Conservation (phyloP, 2,329 filamentous ascomycete species). For the Ophiocordyceps camponoti-leonardi region DNA sequence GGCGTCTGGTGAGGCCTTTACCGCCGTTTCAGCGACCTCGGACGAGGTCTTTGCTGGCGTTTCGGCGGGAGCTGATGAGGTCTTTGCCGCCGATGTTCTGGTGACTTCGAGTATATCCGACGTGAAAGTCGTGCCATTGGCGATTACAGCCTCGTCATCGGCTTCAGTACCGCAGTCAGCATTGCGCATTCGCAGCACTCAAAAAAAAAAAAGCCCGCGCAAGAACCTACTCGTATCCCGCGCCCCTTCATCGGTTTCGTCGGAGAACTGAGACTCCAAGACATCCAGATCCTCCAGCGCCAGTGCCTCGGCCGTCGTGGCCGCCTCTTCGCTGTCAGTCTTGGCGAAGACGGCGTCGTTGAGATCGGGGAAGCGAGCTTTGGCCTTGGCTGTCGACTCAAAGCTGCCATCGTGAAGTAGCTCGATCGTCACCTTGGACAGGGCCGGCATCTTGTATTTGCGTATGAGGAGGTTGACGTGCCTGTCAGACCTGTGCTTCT, state of each 20-base stretch:
- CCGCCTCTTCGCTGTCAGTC: not conserved
- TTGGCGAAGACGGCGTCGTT: not conserved
- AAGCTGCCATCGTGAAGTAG: not conserved
- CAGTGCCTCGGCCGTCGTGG: not conserved
- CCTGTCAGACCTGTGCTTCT: not conserved
- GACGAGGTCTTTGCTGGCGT: not conserved
- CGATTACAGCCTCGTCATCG: not conserved
- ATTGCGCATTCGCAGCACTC: not conserved
- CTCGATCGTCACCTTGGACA: not conserved
- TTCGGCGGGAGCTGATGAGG: not conserved
- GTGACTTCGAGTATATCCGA: not conserved
- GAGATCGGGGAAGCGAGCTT: not conserved
- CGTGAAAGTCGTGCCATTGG: not conserved
- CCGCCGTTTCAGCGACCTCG: not conserved
- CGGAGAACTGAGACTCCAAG: not conserved
- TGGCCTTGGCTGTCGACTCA: not conserved
- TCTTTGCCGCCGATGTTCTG: not conserved
- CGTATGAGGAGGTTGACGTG: not conserved
- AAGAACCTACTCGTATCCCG: not conserved
- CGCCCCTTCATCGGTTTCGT: not conserved
- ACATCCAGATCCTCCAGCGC: not conserved
- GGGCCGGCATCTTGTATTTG: not conserved
- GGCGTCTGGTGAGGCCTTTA: too few relatives aligned
- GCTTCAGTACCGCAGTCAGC: not conserved
- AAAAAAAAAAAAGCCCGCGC: not conserved